phyloP scores from a whole-genome alignment of 139 green algal species.

The Auxenochlorella pyrenoidosa region DNA sequence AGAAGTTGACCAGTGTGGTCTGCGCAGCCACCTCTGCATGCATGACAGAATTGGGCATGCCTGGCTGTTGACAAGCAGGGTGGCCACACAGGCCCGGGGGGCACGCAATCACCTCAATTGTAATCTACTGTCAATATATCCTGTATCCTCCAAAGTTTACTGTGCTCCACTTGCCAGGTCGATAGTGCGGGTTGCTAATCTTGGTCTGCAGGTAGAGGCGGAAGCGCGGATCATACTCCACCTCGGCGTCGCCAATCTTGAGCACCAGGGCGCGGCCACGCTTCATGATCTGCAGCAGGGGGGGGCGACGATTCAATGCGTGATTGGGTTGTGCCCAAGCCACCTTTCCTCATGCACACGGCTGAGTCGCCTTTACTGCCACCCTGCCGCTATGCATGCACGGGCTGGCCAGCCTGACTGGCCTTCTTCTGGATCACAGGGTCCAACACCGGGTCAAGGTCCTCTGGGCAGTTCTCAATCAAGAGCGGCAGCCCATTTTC shows the following conservation, averaged over 20 bases:
- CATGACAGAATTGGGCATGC: too few relatives aligned
- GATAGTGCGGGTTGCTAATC: conserved; percentile 91
- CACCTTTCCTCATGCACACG: too few relatives aligned
- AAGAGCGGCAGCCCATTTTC: conserved; percentile 87
- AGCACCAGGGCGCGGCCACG: conserved; percentile 80
- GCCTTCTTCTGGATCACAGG: conserved; percentile 77
- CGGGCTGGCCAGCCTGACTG: not conserved
- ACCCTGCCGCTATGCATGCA: too few relatives aligned
- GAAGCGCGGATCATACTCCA: conserved; percentile 78
- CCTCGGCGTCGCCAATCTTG: conserved; percentile 87
- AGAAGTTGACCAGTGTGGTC: conserved; percentile 93
- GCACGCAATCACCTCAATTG: too few relatives aligned
- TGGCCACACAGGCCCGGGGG: too few relatives aligned
- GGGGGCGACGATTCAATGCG: too few relatives aligned
- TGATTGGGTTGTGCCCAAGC: too few relatives aligned
- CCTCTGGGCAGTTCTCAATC: conserved; percentile 88
- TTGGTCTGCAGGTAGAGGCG: conserved; percentile 90
- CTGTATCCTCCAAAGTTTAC: too few relatives aligned
- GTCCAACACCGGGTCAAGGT: conserved; percentile 91
- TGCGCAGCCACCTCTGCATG: conserved; percentile 83
- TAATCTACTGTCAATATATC: too few relatives aligned
- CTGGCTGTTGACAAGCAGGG: too few relatives aligned
- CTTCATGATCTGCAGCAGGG: conserved; percentile 56
- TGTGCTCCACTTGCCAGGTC: conserved; percentile 48
- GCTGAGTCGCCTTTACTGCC: too few relatives aligned